These are phyloP conservation scores for Rachicladosporium sp. DNA, from an alignment of 2,329 filamentous ascomycete genomes.

Conservation along the genomic window DNA sequence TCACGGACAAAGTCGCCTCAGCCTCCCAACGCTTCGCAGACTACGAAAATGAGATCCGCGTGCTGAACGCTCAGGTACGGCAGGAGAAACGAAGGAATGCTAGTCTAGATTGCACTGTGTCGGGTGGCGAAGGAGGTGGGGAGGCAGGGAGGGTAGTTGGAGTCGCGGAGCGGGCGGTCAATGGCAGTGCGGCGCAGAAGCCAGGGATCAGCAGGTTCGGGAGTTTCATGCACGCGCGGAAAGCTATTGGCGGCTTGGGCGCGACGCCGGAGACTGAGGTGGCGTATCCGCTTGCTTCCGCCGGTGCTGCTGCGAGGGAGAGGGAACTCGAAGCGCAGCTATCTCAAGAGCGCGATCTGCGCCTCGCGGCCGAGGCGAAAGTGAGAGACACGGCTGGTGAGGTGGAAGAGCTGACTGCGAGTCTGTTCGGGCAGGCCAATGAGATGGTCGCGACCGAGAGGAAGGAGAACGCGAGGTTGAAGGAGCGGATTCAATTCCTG, in stretches of 20 bases:
- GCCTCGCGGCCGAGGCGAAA: conserved; percentile 56
- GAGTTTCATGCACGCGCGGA: conserved; percentile 29
- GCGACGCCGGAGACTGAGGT: conserved; percentile 15
- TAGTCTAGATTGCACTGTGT: conserved; percentile 6
- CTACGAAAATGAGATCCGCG: conserved; percentile 66
- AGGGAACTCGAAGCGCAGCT: conserved; percentile 50
- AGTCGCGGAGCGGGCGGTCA: conserved; percentile 2
- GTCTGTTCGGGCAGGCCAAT: conserved; percentile 71
- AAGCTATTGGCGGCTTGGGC: conserved; percentile 7
- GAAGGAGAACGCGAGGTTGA: conserved; percentile 55
- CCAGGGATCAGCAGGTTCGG: conserved; percentile 29
- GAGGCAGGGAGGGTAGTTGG: not conserved
- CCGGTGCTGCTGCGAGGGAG: conserved; percentile 19
- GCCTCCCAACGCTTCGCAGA: conserved; percentile 49
- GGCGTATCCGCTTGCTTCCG: conserved; percentile 15
- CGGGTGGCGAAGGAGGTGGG: not conserved
- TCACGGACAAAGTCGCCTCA: conserved; percentile 59
- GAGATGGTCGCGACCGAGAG: conserved; percentile 75
- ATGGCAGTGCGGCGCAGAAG: conserved; percentile 8
- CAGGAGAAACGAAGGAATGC: conserved; percentile 11
- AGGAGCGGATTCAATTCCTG: conserved; percentile 56
- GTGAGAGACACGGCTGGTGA: conserved; percentile 56
- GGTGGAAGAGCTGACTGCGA: conserved; percentile 65
- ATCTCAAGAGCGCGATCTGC: conserved; percentile 52
- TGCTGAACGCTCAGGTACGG: conserved; percentile 37